Evolutionary conservation across 2,329 filamentous ascomycete genomes (phyloP), one percentile per base, ranked within the genome.

Genomic region (Colletotrichum cuscutae): DNA sequence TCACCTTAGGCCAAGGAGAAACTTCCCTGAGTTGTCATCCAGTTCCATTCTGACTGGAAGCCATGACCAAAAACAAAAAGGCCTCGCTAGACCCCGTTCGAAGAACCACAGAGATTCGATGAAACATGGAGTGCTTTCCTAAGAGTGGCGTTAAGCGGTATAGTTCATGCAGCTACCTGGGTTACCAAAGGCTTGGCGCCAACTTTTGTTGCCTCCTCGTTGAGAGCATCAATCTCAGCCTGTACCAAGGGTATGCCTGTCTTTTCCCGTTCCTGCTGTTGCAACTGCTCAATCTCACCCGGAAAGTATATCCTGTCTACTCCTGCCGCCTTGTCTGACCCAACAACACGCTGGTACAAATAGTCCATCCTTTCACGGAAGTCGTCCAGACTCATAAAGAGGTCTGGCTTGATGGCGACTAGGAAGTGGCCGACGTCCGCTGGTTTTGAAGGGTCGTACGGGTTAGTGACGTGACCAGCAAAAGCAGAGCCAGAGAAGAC

Each of bases 401-500:
- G 82, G 76, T 95, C 92, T 0, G 93, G 93, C 78, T 93, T 94
- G 76, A 95, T 89, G 22, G 89, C 92, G 1, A 94, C 83, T 1
- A 95, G 79, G 74, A 95, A 94, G 79, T 95, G 93, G 0, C 93
- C 93, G 0, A 95, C 93, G 77, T 95, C 90, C 0, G 92, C 90
- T 1, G 90, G 86, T 71, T 86, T 89, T 0, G 89, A 91, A 3
- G 92, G 87, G 77, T 95, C 93, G 79, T 97, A 97, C 0, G 94
- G 94, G 22, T 89, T 89, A 0, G 91, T 93, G 22, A 97, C 94
- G 77, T 93, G 86, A 0, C 94, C 94, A 0, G 93, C 94, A 81
- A 94, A 97, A 0, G 93, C 93, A 37, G 91, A 92, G 0, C 94
- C 94, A 0, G 93, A 94, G 0, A 97, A 78, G 0, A 94, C 92